phyloP scores from a whole-genome alignment of 202 grass and related monocot species.

The Bolboschoenoplectus hybrid region DNA sequence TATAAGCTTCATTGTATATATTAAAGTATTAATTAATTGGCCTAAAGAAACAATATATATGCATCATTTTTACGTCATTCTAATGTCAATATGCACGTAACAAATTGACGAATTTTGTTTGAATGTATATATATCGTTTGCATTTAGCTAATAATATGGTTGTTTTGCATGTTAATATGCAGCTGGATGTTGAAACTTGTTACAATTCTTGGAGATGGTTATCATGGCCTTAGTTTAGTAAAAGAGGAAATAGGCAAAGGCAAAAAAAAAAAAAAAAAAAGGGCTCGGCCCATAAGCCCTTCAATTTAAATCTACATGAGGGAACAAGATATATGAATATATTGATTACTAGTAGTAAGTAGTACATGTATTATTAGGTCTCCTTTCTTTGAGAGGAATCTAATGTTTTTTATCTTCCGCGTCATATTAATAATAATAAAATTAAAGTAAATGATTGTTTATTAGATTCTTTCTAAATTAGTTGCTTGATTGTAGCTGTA shows the following conservation, averaged over 20 bases:
- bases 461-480: too few species aligned
- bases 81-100: neutral
- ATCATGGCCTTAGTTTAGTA: conserved; percentile 9
- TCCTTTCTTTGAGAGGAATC: neutral
- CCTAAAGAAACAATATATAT: neutral
- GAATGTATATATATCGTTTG: neutral
- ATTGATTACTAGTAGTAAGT: neutral
- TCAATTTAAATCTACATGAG: neutral
- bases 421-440: too few species aligned
- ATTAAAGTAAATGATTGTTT: too few species aligned
- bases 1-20: neutral
- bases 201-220: neutral
- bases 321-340: neutral
- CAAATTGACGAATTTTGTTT: neutral
- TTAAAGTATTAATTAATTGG: neutral
- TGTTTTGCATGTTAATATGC: neutral
- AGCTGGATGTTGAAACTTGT: neutral
- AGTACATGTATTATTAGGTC: neutral
- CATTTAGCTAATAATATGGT: neutral
- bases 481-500: too few species aligned
- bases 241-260: neutral
- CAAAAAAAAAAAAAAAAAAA: neutral
- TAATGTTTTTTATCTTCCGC: neutral
- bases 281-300: conserved; percentile 23
- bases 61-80: neutral